Evolutionary conservation across 257 asterid genomes (phyloP).

Genomic region (Thymus mandschuricus): DNA sequence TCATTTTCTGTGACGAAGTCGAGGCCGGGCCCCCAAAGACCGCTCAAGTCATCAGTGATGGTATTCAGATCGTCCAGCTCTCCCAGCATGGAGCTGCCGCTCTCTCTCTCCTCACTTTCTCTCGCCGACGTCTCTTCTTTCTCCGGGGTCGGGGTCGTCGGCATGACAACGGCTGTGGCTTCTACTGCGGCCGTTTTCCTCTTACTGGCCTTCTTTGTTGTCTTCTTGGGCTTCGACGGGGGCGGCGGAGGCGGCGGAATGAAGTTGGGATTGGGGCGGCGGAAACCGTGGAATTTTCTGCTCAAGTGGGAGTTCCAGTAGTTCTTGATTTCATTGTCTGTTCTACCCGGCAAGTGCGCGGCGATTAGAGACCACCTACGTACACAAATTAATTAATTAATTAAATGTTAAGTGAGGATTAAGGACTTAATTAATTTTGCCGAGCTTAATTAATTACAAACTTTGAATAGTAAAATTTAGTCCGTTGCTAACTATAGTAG

Average conservation of each 20-base stretch:
- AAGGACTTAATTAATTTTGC: no score
- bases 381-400: neutral
- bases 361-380: constrained; percentile 87
- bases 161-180: constrained; percentile 35
- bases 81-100: neutral
- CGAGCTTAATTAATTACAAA: no score
- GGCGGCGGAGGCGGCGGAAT: constrained; percentile 30
- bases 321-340: constrained; percentile 93
- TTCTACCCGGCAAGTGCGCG: constrained; percentile 80
- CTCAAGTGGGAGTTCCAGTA: constrained; percentile 92
- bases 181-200: neutral
- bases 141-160: constrained; percentile 48
- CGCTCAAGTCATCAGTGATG: constrained; percentile 40
- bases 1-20: neutral
- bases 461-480: no score
- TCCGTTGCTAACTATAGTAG: no score
- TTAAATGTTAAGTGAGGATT: neutral
- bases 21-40: constrained; percentile 9
- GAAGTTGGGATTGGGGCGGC: constrained; percentile 37
- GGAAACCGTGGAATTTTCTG: constrained; percentile 52
- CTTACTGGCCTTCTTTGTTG: neutral
- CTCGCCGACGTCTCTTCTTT: constrained; percentile 10
- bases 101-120: constrained; percentile 6
- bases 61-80: constrained; percentile 29
- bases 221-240: constrained; percentile 28